A percentile compares a stretch with the other conserved stretches of the same genome.
phyloP scores from a whole-genome alignment of 192 early-diverging fungal genomes.

The Gigaspora rosea region DNA sequence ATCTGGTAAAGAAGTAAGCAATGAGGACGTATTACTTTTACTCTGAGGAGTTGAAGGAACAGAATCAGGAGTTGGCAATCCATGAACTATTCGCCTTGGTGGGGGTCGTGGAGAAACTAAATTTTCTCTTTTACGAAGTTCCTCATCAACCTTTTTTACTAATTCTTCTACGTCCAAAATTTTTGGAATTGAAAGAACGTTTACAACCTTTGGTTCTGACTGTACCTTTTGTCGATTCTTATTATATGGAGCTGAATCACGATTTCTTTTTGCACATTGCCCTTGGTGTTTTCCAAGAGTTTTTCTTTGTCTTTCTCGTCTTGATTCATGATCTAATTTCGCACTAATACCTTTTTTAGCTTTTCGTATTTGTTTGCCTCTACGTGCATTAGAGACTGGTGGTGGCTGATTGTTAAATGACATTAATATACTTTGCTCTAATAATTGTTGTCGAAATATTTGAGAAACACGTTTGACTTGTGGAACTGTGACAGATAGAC shows the following conservation, averaged over 20 bases:
- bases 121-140: background rate
- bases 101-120: background rate
- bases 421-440: background rate
- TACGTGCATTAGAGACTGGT: background rate
- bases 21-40: background rate
- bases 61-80: background rate
- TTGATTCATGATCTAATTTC: too few relatives aligned
- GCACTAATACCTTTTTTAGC: too few relatives aligned
- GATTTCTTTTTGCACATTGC: too few relatives aligned
- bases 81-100: background rate
- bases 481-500: background rate
- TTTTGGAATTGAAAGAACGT: background rate
- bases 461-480: background rate
- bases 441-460: background rate
- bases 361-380: background rate
- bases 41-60: background rate
- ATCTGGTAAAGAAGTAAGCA: background rate
- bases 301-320: too few relatives aligned
- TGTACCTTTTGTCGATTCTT: background rate
- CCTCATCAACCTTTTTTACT: background rate
- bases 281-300: too few relatives aligned
- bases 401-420: background rate
- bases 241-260: background rate
- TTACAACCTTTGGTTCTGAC: background rate
- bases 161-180: background rate